These are phyloP conservation scores for Lycium ferocissimum DNA, from an alignment of 257 asterid species.

Conservation along the genomic window DNA sequence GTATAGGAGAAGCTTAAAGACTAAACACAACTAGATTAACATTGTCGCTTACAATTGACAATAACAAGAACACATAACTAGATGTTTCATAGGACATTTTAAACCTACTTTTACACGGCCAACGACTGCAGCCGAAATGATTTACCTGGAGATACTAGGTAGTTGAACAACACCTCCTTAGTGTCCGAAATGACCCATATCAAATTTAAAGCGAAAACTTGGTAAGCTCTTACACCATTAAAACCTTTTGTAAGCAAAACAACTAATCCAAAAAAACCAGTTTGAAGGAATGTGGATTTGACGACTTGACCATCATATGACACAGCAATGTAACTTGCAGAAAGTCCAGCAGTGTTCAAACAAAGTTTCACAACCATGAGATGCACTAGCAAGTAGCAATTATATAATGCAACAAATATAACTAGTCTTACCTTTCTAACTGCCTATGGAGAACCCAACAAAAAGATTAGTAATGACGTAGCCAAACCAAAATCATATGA, in stretches of 20 bases:
- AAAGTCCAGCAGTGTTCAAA: neutral
- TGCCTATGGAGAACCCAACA: neutral
- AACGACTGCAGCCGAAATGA: constrained; percentile 30
- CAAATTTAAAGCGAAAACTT: neutral
- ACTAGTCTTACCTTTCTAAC: constrained; percentile 25
- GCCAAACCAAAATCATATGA: neutral
- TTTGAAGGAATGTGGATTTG: constrained; percentile 1
- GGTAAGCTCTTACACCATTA: neutral
- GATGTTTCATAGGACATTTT: neutral
- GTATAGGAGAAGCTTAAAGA: neutral
- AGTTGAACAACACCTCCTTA: constrained; percentile 46
- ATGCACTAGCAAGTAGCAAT: neutral
- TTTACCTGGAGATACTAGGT: constrained; percentile 46
- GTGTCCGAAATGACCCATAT: constrained; percentile 45
- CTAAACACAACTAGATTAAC: neutral
- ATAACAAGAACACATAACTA: neutral
- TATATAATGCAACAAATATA: neutral
- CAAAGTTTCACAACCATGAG: neutral
- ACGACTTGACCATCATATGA: constrained; percentile 18
- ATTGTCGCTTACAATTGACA: neutral
- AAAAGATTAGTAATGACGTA: neutral
- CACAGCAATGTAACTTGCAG: neutral
- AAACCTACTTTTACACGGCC: neutral
- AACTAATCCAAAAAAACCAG: constrained; percentile 25
- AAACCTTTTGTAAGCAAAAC: constrained; percentile 20